Percentiles rank a stretch among this genome's conserved stretches.
Conservation (phyloP, 208 protist genomes). For the Phytomonas sp. region DNA sequence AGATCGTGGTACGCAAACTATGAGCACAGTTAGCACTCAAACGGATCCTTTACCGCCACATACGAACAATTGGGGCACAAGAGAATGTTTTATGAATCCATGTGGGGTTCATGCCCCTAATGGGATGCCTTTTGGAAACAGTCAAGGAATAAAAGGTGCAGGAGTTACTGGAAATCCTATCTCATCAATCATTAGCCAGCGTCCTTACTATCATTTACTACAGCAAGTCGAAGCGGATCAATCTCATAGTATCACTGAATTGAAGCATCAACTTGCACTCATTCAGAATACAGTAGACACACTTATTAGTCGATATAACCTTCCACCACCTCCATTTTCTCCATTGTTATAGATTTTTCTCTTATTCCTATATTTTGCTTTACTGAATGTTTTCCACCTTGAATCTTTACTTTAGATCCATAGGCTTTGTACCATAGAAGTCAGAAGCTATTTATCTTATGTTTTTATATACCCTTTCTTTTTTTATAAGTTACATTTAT, state of each 20-base stretch:
- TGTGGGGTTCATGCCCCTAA: too few relatives aligned
- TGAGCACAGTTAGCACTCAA: constrained; percentile 52
- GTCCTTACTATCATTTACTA: constrained; percentile 26
- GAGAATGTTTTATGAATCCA: too few relatives aligned
- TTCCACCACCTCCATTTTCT: constrained; percentile 59
- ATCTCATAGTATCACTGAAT: constrained; percentile 14
- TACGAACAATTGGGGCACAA: neutral
- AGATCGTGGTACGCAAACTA: constrained; percentile 79
- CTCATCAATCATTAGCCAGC: neutral
- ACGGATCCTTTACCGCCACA: constrained; percentile 44
- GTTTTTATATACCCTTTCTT: neutral
- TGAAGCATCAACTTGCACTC: constrained; percentile 59
- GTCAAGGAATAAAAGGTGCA: too few relatives aligned
- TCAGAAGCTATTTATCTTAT: neutral
- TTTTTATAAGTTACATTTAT: too few relatives aligned
- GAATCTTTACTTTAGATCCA: constrained; percentile 5
- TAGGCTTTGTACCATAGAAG: neutral
- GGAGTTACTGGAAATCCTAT: too few relatives aligned
- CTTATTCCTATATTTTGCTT: neutral
- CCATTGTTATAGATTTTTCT: constrained; percentile 2
- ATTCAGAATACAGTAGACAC: constrained; percentile 80
- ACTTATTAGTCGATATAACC: constrained; percentile 78
- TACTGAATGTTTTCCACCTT: neutral
- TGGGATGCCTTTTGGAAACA: too few relatives aligned
- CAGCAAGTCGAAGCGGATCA: constrained; percentile 21